Conservation (phyloP, 495 filamentous ascomycete genomes). For the Annulohypoxylon bovei region DNA sequence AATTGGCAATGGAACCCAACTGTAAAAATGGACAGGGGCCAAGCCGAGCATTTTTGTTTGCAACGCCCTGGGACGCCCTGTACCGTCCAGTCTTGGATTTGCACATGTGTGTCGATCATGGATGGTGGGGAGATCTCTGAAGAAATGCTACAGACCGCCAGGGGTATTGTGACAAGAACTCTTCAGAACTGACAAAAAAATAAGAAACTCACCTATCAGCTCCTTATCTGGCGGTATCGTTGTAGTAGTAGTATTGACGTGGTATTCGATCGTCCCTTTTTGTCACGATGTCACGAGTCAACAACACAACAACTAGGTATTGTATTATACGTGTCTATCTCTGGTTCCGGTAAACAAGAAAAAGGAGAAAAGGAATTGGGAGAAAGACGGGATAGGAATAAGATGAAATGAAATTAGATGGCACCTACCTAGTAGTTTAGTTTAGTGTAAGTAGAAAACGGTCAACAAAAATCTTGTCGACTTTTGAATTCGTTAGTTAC, state of each 20-base stretch:
- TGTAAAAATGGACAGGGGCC: constrained; percentile 26
- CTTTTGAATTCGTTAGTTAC: neutral
- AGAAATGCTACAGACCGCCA: constrained; percentile 19
- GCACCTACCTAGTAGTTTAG: neutral
- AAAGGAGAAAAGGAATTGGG: neutral
- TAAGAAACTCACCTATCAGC: constrained; percentile 23
- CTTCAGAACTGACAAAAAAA: neutral
- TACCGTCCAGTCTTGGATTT: constrained; percentile 37
- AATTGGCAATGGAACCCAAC: constrained; percentile 42
- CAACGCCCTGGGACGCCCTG: neutral
- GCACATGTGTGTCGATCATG: constrained; percentile 36
- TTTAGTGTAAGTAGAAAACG: constrained; percentile 2
- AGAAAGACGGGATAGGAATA: neutral
- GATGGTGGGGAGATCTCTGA: constrained; percentile 25
- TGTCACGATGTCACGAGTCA: constrained; percentile 19
- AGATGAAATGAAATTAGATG: constrained; percentile 14
- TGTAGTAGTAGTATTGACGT: constrained; percentile 4
- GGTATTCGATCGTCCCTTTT: constrained; percentile 22
- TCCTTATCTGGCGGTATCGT: neutral
- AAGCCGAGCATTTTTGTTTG: constrained; percentile 16
- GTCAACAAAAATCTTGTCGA: constrained; percentile 39
- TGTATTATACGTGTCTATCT: neutral
- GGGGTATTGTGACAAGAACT: constrained; percentile 14
- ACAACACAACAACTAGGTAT: constrained; percentile 2
- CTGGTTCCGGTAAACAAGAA: neutral